Conservation (phyloP, 768 basidiomycete genomes). For the Paxillus involutus region DNA sequence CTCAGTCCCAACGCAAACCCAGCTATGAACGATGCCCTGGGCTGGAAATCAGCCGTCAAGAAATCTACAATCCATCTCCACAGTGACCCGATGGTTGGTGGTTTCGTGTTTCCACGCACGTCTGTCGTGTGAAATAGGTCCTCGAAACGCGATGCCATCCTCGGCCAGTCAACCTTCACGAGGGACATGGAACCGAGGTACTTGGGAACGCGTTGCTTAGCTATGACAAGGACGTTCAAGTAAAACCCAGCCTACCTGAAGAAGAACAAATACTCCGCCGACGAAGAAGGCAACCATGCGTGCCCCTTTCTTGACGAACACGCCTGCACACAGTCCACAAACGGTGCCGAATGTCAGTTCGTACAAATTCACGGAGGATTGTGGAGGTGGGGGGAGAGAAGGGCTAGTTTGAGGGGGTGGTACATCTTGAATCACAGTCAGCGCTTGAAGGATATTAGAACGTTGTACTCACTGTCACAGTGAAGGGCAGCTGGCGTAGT, state of each 20-base stretch:
- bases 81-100: conserved; percentile 64
- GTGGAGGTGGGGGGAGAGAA: conserved; percentile 46
- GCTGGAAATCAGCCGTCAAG: conserved; percentile 90
- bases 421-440: conserved; percentile 5
- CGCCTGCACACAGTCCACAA: conserved; percentile 84
- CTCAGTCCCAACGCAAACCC: conserved; percentile 82
- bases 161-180: conserved; percentile 81
- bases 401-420: conserved; percentile 10
- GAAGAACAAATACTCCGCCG: conserved; percentile 88
- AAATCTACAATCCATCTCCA: conserved; percentile 77
- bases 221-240: neutral
- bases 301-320: conserved; percentile 95
- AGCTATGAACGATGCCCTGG: conserved; percentile 82
- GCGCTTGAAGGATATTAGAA: neutral
- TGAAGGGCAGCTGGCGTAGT: conserved; percentile 35
- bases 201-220: conserved; percentile 40
- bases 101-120: conserved; percentile 46
- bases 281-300: conserved; percentile 79
- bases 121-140: conserved; percentile 68
- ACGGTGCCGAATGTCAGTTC: conserved; percentile 89
- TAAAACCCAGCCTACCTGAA: conserved; percentile 61
- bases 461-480: conserved; percentile 50
- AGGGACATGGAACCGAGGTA: conserved; percentile 75
- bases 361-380: conserved; percentile 74
- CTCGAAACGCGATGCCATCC: conserved; percentile 66